Evolutionary conservation across 495 filamentous ascomycete genomes (phyloP).

Genomic region (Clavariopsis aquatica): DNA sequence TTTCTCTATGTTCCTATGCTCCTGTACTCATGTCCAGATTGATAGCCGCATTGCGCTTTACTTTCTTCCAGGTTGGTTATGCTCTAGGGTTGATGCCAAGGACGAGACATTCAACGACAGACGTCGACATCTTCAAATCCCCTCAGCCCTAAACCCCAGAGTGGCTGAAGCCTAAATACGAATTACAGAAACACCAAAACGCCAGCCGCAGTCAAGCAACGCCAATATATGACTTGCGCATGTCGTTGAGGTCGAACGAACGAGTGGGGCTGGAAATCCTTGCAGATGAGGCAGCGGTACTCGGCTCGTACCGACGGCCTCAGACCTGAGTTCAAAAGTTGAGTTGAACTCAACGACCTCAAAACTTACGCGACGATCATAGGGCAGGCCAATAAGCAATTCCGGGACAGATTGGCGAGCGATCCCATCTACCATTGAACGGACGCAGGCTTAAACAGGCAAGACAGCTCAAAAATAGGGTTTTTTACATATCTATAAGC

Average conservation of each 20-base stretch:
- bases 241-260: not conserved
- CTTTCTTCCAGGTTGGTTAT: not conserved
- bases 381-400: constrained; percentile 2
- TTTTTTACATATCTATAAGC: too few relatives aligned
- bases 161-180: constrained; percentile 1
- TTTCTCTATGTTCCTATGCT: too few relatives aligned
- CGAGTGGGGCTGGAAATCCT: not conserved
- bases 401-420: not conserved
- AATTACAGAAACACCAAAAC: not conserved
- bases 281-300: not conserved
- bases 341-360: not conserved
- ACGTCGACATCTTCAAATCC: not conserved
- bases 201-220: not conserved
- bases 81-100: not conserved
- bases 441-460: not conserved
- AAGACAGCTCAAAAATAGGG: not conserved
- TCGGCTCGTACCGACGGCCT: not conserved
- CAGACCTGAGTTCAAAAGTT: not conserved
- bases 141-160: not conserved
- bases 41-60: not conserved
- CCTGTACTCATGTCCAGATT: too few relatives aligned
- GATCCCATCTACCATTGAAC: not conserved
- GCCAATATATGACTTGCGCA: constrained; percentile 1
- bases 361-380: not conserved
- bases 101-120: not conserved